A percentile compares a stretch with the other conserved stretches of the same genome.
phyloP scores from a whole-genome alignment of 305 asterid genomes.

The Withania somnifera region DNA sequence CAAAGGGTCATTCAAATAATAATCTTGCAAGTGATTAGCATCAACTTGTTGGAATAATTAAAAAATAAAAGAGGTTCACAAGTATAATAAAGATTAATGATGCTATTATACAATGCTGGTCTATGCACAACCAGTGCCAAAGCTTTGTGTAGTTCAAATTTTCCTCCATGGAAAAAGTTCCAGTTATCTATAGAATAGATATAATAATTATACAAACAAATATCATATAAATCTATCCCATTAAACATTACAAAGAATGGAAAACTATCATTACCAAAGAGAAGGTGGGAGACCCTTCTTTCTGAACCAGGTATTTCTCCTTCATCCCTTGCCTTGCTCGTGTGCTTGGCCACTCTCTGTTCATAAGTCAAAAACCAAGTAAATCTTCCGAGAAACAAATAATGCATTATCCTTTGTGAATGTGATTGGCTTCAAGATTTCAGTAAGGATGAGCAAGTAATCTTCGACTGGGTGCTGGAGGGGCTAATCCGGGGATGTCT shows the following conservation, averaged over 20 bases:
- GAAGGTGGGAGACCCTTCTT: not conserved
- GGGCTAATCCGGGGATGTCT: slow-evolving; percentile 92
- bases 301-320: not conserved
- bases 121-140: slow-evolving; percentile 12
- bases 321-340: not conserved
- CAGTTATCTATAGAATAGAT: not conserved
- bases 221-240: not conserved
- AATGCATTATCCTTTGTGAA: not conserved
- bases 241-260: not conserved
- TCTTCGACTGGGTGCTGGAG: slow-evolving; percentile 71
- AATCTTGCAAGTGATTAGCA: not conserved
- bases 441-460: slow-evolving; percentile 48
- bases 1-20: not conserved
- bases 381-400: not conserved
- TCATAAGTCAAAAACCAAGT: slow-evolving; percentile 1
- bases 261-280: not conserved
- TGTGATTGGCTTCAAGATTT: not conserved
- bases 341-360: not conserved
- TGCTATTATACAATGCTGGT: not conserved
- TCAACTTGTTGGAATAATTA: not conserved
- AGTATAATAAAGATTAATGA: not conserved
- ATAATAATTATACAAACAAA: not conserved
- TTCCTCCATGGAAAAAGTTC: not conserved
- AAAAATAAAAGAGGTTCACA: not conserved
- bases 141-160: not conserved